Percentiles rank a stretch among this genome's conserved stretches.
phyloP scores from a whole-genome alignment of 495 filamentous ascomycete species.

The Choiromyces venosus region DNA sequence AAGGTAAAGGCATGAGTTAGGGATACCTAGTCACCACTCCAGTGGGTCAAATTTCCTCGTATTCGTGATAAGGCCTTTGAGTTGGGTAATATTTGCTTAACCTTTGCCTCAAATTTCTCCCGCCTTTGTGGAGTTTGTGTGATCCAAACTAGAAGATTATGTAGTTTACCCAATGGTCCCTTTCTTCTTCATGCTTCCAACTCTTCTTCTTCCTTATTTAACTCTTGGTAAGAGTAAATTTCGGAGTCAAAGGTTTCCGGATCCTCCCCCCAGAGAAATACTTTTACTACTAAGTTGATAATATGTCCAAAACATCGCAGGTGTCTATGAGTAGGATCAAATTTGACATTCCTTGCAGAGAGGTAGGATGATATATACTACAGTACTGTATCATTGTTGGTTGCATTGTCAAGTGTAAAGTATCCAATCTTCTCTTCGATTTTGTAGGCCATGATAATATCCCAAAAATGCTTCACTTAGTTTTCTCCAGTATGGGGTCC shows the following conservation, averaged over 20 bases:
- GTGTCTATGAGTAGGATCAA: conserved; percentile 13
- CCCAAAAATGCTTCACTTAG: conserved; percentile 6
- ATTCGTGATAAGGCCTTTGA: conserved; percentile 2
- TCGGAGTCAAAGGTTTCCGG: conserved; percentile 5
- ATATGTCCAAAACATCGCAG: conserved; percentile 29
- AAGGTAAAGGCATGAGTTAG: conserved; percentile 8
- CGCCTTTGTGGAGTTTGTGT: conserved; percentile 1
- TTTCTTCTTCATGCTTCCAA: conserved; percentile 12
- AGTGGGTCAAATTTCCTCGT: conserved; percentile 18
- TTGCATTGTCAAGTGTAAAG: conserved; percentile 29
- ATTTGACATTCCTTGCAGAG: conserved; percentile 4
- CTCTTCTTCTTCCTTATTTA: conserved; percentile 1
- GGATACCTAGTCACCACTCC: conserved; percentile 18
- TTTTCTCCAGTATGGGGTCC: conserved; percentile 17
- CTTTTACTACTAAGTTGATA: conserved; percentile 21
- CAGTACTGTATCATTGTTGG: conserved; percentile 24
- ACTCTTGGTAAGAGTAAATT: conserved; percentile 2
- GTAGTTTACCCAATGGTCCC: conserved; percentile 24
- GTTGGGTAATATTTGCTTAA: neutral
- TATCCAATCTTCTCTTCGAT: conserved; percentile 25
- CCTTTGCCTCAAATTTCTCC: conserved; percentile 14
- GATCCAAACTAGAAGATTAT: conserved; percentile 21
- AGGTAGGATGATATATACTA: neutral
- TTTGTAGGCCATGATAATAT: conserved; percentile 15
- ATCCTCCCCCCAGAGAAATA: conserved; percentile 18